These are phyloP conservation scores for Buddleja alternifolia DNA, from an alignment of 257 asterid genomes.

Conservation along the genomic window DNA sequence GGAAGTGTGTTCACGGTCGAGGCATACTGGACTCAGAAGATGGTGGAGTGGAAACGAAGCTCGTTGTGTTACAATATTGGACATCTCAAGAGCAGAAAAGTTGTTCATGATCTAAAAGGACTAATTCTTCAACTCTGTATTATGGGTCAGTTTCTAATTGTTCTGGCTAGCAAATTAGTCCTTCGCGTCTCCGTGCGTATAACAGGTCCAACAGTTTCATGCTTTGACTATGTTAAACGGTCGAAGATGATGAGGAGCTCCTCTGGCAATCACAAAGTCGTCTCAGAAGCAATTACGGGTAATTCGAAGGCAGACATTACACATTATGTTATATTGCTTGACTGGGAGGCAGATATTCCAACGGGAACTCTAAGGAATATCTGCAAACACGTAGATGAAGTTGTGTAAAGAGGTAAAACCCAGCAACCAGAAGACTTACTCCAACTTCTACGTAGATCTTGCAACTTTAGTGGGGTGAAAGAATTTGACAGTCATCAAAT, in stretches of 20 bases:
- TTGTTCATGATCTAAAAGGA: constrained; percentile 14
- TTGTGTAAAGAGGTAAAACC: constrained; percentile 12
- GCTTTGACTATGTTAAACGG: not conserved
- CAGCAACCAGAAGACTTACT: constrained; percentile 19
- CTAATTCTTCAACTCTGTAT: constrained; percentile 17
- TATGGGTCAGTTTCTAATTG: constrained; percentile 17
- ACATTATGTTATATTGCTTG: constrained; percentile 21
- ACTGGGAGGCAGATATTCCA: constrained; percentile 21
- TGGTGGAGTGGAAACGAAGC: constrained; percentile 33
- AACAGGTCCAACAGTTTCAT: not conserved
- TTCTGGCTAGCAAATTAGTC: constrained; percentile 23
- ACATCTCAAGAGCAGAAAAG: not conserved
- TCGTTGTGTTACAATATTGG: constrained; percentile 2
- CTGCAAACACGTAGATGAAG: constrained; percentile 10
- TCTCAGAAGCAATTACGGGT: not conserved
- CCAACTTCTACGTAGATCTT: constrained; percentile 13
- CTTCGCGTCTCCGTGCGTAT: constrained; percentile 1
- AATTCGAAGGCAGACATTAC: not conserved
- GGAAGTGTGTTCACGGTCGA: constrained; percentile 9
- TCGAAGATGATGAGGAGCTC: not conserved
- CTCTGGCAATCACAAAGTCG: not conserved
- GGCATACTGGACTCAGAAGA: constrained; percentile 25
- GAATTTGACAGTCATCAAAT: too few relatives aligned
- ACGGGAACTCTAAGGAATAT: not conserved
- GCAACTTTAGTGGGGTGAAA: constrained; percentile 24